Conservation (phyloP, 305 asterid genomes). For the Coffea humblotiana region DNA sequence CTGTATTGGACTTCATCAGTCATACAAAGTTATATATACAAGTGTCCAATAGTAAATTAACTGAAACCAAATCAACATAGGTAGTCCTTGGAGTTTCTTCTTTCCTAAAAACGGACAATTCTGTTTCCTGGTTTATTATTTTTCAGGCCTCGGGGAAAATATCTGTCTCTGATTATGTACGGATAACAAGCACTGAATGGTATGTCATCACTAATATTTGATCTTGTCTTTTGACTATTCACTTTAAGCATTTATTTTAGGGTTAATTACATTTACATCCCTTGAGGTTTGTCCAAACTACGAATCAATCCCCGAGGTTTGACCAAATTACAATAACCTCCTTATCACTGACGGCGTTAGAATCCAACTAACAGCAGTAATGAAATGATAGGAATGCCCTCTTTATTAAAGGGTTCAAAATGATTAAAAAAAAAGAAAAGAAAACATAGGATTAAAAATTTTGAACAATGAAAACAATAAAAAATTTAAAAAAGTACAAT, state of each 20-base stretch:
- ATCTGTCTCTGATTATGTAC: slow-evolving; percentile 75
- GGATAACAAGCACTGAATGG: slow-evolving; percentile 93
- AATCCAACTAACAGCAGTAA: too few species aligned
- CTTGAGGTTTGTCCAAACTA: too few species aligned
- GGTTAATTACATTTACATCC: too few species aligned
- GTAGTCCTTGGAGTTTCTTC: neutral
- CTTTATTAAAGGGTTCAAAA: too few species aligned
- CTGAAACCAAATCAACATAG: neutral
- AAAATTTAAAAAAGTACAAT: too few species aligned
- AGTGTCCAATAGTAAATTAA: neutral
- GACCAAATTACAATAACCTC: too few species aligned
- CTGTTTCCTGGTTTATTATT: slow-evolving; percentile 8
- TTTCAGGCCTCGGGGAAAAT: slow-evolving; percentile 79
- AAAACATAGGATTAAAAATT: too few species aligned
- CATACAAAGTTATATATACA: neutral
- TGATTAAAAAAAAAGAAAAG: too few species aligned
- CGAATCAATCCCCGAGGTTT: too few species aligned
- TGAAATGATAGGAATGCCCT: too few species aligned
- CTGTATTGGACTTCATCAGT: slow-evolving; percentile 7
- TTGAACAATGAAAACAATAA: too few species aligned
- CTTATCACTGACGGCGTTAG: too few species aligned
- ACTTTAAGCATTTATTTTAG: neutral
- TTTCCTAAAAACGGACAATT: neutral
- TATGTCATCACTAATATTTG: slow-evolving; percentile 24
- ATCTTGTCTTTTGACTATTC: neutral